These are phyloP conservation scores for Beauveria caledonica DNA, from an alignment of 2,329 filamentous ascomycete species.

Conservation along the genomic window DNA sequence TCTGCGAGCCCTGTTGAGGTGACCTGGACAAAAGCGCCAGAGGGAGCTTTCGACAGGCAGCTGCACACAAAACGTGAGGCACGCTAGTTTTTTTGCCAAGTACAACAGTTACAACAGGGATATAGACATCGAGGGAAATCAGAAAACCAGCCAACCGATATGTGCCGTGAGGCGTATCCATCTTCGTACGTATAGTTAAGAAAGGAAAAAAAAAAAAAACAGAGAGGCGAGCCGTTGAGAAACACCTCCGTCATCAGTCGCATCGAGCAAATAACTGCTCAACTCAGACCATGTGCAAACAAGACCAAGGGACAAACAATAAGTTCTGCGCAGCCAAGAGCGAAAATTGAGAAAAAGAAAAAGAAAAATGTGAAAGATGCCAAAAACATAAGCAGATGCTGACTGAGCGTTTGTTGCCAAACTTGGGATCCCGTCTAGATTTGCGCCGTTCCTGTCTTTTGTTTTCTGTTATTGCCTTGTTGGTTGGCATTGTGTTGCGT, in stretches of 20 bases:
- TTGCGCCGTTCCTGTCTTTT: slow-evolving; percentile 4
- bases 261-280: background rate
- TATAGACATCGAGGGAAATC: slow-evolving; percentile 2
- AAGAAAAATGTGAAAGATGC: background rate
- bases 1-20: background rate
- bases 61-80: background rate
- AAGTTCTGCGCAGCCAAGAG: slow-evolving; percentile 8
- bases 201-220: background rate
- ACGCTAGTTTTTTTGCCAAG: background rate
- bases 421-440: slow-evolving; percentile 17
- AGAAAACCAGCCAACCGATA: slow-evolving; percentile 10
- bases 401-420: slow-evolving; percentile 24
- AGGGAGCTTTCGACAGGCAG: background rate
- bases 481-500: background rate
- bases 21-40: background rate
- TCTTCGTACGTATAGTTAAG: slow-evolving; percentile 25
- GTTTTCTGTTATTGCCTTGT: background rate
- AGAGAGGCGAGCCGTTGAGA: background rate
- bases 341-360: slow-evolving; percentile 7
- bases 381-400: slow-evolving; percentile 8
- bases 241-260: background rate
- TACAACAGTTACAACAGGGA: slow-evolving; percentile 1
- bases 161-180: slow-evolving; percentile 31
- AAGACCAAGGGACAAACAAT: slow-evolving; percentile 14
- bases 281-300: slow-evolving; percentile 4